Percentiles rank a stretch among this genome's conserved stretches.
phyloP scores from a whole-genome alignment of 345 rosid species.

The Lenwebbia sp. region DNA sequence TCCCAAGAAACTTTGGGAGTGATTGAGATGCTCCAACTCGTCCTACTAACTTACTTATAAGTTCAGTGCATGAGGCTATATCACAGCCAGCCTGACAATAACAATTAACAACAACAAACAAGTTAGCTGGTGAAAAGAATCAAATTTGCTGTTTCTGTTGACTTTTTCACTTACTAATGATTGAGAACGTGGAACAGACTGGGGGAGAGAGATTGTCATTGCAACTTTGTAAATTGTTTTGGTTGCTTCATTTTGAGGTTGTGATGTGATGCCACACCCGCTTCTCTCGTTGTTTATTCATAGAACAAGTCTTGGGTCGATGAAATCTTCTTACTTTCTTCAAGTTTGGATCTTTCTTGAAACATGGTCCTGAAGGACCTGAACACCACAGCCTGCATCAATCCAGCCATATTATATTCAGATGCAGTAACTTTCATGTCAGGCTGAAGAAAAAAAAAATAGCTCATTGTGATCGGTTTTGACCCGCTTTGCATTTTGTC shows the following conservation, averaged over 20 bases:
- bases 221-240: neutral
- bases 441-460: neutral
- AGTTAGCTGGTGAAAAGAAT: neutral
- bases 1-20: neutral
- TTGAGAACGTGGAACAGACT: neutral
- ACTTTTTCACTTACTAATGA: neutral
- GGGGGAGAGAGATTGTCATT: neutral
- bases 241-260: neutral
- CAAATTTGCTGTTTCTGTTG: neutral
- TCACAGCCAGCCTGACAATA: neutral
- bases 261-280: neutral
- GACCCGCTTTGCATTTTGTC: neutral
- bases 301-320: neutral
- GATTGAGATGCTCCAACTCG: neutral
- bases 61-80: neutral
- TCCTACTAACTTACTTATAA: neutral
- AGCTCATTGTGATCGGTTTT: neutral
- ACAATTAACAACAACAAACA: neutral
- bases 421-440: neutral
- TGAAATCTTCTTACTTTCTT: neutral
- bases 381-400: neutral
- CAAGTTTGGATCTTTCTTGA: neutral
- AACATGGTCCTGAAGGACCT: neutral
- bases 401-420: neutral
- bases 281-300: neutral